A percentile compares a stretch with the other conserved stretches of the same genome.
Evolutionary conservation across 1,139 yeast genomes (phyloP).

Genomic region (Suhomyces coccinellae): DNA sequence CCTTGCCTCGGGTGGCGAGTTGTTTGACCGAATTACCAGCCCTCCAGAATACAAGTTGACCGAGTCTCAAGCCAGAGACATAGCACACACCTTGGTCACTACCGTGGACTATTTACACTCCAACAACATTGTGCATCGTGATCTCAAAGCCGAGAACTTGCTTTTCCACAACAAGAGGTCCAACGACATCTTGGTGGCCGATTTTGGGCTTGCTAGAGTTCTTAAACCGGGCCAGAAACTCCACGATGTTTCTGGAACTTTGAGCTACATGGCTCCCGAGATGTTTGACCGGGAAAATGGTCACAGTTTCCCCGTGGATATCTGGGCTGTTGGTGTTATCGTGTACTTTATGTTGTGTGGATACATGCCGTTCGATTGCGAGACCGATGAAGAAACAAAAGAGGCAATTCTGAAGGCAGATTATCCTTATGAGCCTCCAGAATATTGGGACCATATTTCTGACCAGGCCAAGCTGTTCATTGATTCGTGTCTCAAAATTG

Average conservation of each 20-base stretch:
- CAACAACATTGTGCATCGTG: constrained; percentile 42
- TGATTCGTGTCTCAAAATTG: constrained; percentile 48
- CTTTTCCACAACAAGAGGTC: constrained; percentile 32
- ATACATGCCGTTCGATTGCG: constrained; percentile 79
- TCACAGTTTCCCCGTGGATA: constrained; percentile 62
- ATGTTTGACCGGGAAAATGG: constrained; percentile 50
- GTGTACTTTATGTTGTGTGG: constrained; percentile 73
- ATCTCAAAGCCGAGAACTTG: constrained; percentile 44
- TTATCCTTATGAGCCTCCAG: constrained; percentile 59
- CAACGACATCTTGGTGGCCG: constrained; percentile 59
- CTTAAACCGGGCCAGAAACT: constrained; percentile 21
- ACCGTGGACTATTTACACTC: constrained; percentile 34
- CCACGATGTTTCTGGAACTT: constrained; percentile 55
- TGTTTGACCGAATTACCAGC: constrained; percentile 58
- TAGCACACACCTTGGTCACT: constrained; percentile 29
- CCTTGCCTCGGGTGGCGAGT: constrained; percentile 68
- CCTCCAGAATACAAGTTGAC: constrained; percentile 42
- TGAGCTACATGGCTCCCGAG: constrained; percentile 78
- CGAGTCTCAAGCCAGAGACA: constrained; percentile 52
- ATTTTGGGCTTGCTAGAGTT: constrained; percentile 62
- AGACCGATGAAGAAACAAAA: constrained; percentile 66
- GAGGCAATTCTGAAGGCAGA: constrained; percentile 60
- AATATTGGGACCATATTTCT: constrained; percentile 59
- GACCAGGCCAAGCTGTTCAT: constrained; percentile 60
- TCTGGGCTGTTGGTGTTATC: constrained; percentile 79